Evolutionary conservation across 148 eudicot genomes (phyloP).

Genomic region (Tetragonia tetragonoides): DNA sequence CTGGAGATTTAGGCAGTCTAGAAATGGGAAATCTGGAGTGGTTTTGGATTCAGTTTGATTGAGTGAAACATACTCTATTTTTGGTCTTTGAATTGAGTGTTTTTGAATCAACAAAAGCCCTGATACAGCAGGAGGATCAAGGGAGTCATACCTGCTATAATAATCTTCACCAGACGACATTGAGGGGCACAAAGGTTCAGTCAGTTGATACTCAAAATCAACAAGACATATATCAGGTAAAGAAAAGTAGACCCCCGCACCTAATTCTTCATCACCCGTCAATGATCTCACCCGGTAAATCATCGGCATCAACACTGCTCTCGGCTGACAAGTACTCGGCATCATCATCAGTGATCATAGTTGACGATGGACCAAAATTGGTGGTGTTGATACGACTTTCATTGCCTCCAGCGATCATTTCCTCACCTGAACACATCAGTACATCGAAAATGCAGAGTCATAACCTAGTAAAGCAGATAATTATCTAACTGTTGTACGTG

Average conservation of each 20-base stretch:
- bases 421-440: neutral
- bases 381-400: neutral
- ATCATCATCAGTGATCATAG: conserved; percentile 2
- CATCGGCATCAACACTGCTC: conserved; percentile 7
- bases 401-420: neutral
- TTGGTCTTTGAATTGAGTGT: conserved; percentile 3
- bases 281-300: conserved; percentile 6
- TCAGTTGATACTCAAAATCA: conserved; percentile 23
- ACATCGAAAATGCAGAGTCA: neutral
- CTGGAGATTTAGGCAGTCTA: conserved; percentile 10
- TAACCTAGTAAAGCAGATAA: neutral
- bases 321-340: conserved; percentile 23
- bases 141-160: conserved; percentile 13
- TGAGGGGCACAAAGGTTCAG: conserved; percentile 20
- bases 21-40: conserved; percentile 19
- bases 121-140: conserved; percentile 17
- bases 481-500: conserved; percentile 1
- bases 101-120: conserved; percentile 29
- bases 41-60: conserved; percentile 1
- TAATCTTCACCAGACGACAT: conserved; percentile 23
- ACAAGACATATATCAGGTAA: conserved; percentile 22
- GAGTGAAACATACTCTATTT: conserved; percentile 25
- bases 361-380: neutral
- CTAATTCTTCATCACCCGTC: conserved; percentile 12
- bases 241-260: conserved; percentile 20